Evolutionary conservation across 2,329 filamentous ascomycete species (phyloP).

Genomic region (Penicillium sp.): DNA sequence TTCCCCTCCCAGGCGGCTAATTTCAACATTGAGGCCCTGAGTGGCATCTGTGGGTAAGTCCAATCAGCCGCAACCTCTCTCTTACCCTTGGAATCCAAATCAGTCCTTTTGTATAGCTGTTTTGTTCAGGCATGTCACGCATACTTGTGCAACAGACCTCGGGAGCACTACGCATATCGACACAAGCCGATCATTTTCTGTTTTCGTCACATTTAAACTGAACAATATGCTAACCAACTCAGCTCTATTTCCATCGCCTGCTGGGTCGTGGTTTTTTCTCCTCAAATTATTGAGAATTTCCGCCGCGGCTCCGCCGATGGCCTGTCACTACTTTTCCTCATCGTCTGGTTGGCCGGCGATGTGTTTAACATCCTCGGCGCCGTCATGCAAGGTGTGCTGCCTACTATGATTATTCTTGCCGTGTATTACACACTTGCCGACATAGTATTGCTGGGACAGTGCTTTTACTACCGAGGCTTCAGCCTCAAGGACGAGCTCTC

Average conservation of each 20-base stretch:
- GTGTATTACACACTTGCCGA: constrained; percentile 93
- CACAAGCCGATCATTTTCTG: constrained; percentile 7
- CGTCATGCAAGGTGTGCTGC: constrained; percentile 83
- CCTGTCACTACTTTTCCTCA: constrained; percentile 85
- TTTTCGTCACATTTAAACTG: background rate
- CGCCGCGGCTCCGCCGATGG: constrained; percentile 81
- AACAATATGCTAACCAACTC: constrained; percentile 14
- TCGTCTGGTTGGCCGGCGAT: constrained; percentile 91
- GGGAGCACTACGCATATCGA: background rate
- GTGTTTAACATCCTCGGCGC: constrained; percentile 96
- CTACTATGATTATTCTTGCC: constrained; percentile 94
- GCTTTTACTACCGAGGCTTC: constrained; percentile 94
- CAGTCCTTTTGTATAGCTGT: background rate
- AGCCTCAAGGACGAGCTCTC: constrained; percentile 37
- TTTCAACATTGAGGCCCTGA: constrained; percentile 85
- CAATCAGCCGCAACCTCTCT: background rate
- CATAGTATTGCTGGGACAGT: constrained; percentile 82
- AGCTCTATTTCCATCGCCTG: constrained; percentile 95
- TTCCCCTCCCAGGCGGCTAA: constrained; percentile 50
- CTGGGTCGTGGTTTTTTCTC: constrained; percentile 97
- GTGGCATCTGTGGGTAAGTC: constrained; percentile 80
- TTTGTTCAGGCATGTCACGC: background rate
- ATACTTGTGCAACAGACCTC: background rate
- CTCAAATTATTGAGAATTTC: constrained; percentile 96
- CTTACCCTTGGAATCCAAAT: background rate